Evolutionary conservation across 345 rosid genomes (phyloP).

Genomic region (Moringa oleifera): DNA sequence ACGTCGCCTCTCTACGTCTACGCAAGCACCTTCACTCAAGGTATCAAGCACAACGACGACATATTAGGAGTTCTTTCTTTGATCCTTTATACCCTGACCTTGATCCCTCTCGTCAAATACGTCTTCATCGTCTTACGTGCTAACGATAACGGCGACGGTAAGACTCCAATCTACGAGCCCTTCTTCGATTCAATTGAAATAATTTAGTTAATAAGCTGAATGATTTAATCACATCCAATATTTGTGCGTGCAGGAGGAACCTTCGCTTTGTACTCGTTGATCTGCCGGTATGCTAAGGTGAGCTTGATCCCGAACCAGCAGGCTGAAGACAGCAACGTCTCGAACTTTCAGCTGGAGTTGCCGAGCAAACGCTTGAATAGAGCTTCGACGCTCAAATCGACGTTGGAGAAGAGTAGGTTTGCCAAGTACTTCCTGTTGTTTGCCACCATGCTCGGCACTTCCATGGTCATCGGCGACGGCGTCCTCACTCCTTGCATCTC

Average conservation of each 20-base stretch:
- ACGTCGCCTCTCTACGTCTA: constrained; percentile 58
- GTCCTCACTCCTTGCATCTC: constrained; percentile 57
- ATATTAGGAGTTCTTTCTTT: constrained; percentile 60
- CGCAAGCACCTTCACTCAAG: constrained; percentile 33
- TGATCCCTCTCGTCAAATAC: constrained; percentile 57
- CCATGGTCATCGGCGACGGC: constrained; percentile 66
- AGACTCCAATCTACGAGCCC: not conserved
- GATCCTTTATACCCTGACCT: constrained; percentile 53
- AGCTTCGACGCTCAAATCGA: constrained; percentile 29
- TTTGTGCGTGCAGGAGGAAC: constrained; percentile 43
- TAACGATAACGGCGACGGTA: constrained; percentile 84
- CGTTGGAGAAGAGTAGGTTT: constrained; percentile 26
- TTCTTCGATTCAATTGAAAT: no score
- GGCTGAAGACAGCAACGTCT: constrained; percentile 32
- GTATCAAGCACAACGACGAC: constrained; percentile 39
- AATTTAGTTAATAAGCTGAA: no score
- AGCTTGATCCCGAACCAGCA: constrained; percentile 46
- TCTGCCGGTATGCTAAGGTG: constrained; percentile 44
- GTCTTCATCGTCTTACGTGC: constrained; percentile 62
- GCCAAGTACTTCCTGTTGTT: constrained; percentile 35
- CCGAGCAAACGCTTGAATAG: constrained; percentile 22
- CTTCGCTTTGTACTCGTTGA: constrained; percentile 45
- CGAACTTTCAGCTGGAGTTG: constrained; percentile 28
- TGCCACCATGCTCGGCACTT: constrained; percentile 45
- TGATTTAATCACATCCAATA: no score